These are phyloP conservation scores for Closterium sp. DNA, from an alignment of 139 green algal species.

Conservation along the genomic window DNA sequence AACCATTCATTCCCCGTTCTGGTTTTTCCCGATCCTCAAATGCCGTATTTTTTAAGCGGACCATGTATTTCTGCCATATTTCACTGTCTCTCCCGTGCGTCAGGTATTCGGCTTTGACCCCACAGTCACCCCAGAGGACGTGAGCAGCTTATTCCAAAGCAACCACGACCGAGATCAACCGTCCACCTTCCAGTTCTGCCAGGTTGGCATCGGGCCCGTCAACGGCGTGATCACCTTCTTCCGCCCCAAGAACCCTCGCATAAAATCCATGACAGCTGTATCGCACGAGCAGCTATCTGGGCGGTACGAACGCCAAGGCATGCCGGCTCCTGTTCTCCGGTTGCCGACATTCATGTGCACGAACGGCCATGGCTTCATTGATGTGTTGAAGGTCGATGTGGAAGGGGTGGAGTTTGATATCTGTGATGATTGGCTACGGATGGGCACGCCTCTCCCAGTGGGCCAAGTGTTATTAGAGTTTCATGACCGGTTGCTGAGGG, in stretches of 20 bases:
- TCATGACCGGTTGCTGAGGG: slow-evolving; percentile 16
- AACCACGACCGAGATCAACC: background rate
- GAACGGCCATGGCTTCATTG: background rate
- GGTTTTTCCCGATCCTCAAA: background rate
- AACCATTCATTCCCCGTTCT: background rate
- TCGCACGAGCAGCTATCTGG: background rate
- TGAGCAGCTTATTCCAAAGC: background rate
- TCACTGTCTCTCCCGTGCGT: background rate
- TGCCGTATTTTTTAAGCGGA: no score
- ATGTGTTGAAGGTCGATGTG: slow-evolving; percentile 25
- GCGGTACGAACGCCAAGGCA: background rate
- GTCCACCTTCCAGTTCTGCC: background rate
- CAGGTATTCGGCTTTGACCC: slow-evolving; percentile 27
- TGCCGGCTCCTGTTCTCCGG: slow-evolving; percentile 6
- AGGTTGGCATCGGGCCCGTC: slow-evolving; percentile 7
- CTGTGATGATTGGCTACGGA: background rate
- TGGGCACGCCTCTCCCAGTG: background rate
- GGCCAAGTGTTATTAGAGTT: slow-evolving; percentile 26
- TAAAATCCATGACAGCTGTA: slow-evolving; percentile 18
- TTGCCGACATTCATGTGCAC: slow-evolving; percentile 20
- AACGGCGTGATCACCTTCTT: slow-evolving; percentile 16
- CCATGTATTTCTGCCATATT: background rate
- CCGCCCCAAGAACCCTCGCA: background rate
- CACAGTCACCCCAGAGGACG: background rate
- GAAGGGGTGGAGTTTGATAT: slow-evolving; percentile 29